These are phyloP conservation scores for Corynespora cassiicola DNA, from an alignment of 2,329 filamentous ascomycete genomes.

Conservation along the genomic window DNA sequence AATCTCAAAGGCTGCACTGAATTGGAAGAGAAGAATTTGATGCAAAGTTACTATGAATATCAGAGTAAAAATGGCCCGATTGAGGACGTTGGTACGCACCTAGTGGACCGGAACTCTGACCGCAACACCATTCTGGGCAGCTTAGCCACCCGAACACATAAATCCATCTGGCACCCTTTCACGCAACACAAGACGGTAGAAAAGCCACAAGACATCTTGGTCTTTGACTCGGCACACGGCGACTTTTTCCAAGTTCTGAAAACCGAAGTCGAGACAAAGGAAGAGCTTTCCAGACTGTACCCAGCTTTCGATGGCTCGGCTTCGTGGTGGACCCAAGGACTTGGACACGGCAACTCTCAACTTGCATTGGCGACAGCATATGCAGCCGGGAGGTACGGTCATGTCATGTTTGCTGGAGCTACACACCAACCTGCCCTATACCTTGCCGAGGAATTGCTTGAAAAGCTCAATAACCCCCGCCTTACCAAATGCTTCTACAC, in stretches of 20 bases:
- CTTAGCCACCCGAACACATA: slow-evolving; percentile 65
- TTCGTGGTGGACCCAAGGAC: slow-evolving; percentile 90
- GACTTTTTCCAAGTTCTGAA: slow-evolving; percentile 74
- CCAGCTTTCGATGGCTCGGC: slow-evolving; percentile 83
- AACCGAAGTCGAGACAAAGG: slow-evolving; percentile 25
- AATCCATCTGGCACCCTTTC: slow-evolving; percentile 82
- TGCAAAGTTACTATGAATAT: slow-evolving; percentile 68
- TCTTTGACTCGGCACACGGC: slow-evolving; percentile 81
- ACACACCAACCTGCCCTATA: slow-evolving; percentile 79
- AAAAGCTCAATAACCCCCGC: slow-evolving; percentile 67
- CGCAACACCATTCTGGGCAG: slow-evolving; percentile 66
- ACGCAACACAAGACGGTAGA: slow-evolving; percentile 75
- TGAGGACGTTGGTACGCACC: slow-evolving; percentile 54
- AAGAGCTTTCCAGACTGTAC: slow-evolving; percentile 53
- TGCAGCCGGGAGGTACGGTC: slow-evolving; percentile 82
- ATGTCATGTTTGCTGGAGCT: slow-evolving; percentile 85
- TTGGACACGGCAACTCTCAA: slow-evolving; percentile 78
- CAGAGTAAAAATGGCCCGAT: slow-evolving; percentile 48
- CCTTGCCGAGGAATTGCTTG: slow-evolving; percentile 70
- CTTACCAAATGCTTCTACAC: slow-evolving; percentile 79
- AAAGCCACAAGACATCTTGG: slow-evolving; percentile 67
- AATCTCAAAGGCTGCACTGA: slow-evolving; percentile 35
- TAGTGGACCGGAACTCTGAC: slow-evolving; percentile 61
- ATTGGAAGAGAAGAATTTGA: slow-evolving; percentile 60
- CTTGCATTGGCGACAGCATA: slow-evolving; percentile 79